A percentile compares a stretch with the other conserved stretches of the same genome.
Evolutionary conservation across 106 monocot genomes (phyloP).

Genomic region (Dactylorhiza incarnata): DNA sequence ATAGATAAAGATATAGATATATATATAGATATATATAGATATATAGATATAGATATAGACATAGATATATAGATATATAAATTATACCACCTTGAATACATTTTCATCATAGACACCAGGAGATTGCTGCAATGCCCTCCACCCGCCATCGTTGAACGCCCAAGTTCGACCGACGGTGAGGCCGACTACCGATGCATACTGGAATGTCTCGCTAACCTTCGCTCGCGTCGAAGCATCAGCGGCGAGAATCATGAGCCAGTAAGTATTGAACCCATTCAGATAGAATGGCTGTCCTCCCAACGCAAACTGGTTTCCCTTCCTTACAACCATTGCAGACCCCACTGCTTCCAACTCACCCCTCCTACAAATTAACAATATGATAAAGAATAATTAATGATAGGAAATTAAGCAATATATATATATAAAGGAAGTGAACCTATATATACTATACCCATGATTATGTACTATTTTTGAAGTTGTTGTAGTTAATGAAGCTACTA

Average conservation of each 20-base stretch:
- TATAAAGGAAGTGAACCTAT: too few species aligned
- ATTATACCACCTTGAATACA: slow-evolving; percentile 57
- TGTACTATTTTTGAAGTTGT: not conserved
- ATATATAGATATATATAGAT: too few species aligned
- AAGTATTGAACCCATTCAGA: slow-evolving; percentile 82
- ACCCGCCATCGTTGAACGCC: slow-evolving; percentile 84
- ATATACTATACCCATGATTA: too few species aligned
- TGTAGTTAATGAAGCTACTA: not conserved
- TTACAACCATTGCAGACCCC: slow-evolving; percentile 55
- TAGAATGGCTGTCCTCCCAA: slow-evolving; percentile 54
- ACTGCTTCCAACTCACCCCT: not conserved
- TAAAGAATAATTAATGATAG: too few species aligned
- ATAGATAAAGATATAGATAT: too few species aligned
- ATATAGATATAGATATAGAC: too few species aligned
- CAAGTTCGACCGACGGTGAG: slow-evolving; percentile 77
- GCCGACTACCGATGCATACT: slow-evolving; percentile 47
- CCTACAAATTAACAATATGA: too few species aligned
- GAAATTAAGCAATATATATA: too few species aligned
- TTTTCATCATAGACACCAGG: slow-evolving; percentile 70
- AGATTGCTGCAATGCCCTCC: slow-evolving; percentile 84
- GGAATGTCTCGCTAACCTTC: slow-evolving; percentile 63
- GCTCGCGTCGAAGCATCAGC: slow-evolving; percentile 57
- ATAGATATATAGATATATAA: too few species aligned
- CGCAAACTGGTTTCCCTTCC: slow-evolving; percentile 55
- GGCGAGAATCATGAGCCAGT: slow-evolving; percentile 78